Evolutionary conservation across 2,329 filamentous ascomycete species (phyloP).

Genomic region (Parascedosporium putredinis): DNA sequence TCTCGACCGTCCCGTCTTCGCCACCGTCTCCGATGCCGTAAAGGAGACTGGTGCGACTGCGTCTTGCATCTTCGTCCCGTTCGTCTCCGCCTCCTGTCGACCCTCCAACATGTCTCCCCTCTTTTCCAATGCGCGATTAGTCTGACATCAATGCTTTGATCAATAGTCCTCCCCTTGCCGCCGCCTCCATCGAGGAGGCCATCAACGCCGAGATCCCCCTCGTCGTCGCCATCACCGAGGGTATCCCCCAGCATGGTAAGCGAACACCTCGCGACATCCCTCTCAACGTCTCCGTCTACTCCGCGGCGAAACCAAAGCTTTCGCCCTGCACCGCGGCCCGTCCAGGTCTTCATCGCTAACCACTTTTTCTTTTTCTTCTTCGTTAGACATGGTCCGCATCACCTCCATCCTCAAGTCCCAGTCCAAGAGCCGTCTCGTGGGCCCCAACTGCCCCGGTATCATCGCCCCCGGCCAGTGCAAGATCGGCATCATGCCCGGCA

Average conservation of each 20-base stretch:
- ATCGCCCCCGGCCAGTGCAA: conserved; percentile 96
- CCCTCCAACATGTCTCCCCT: neutral
- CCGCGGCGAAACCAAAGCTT: neutral
- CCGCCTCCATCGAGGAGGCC: conserved; percentile 93
- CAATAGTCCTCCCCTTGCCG: conserved; percentile 68
- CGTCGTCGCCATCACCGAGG: conserved; percentile 95
- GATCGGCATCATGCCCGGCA: conserved; percentile 98
- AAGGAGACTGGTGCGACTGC: conserved; percentile 85
- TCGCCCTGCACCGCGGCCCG: neutral
- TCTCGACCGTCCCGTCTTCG: conserved; percentile 87
- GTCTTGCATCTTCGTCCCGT: conserved; percentile 95
- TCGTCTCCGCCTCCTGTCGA: conserved; percentile 23
- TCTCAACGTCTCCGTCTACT: conserved; percentile 4
- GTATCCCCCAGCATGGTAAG: conserved; percentile 91
- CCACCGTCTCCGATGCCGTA: conserved; percentile 75
- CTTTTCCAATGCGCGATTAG: neutral
- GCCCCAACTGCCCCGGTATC: conserved; percentile 96
- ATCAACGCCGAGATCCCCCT: conserved; percentile 86
- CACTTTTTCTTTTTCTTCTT: conserved; percentile 8
- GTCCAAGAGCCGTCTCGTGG: conserved; percentile 90
- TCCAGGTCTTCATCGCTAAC: neutral
- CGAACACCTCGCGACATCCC: conserved; percentile 11
- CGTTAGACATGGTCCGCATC: conserved; percentile 92
- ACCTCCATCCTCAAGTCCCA: conserved; percentile 97
- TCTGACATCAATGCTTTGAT: neutral